Percentiles rank a stretch among this genome's conserved stretches.
Evolutionary conservation across 1,284 basidiomycete genomes (phyloP).

Genomic region (Cerioporus squamosus): DNA sequence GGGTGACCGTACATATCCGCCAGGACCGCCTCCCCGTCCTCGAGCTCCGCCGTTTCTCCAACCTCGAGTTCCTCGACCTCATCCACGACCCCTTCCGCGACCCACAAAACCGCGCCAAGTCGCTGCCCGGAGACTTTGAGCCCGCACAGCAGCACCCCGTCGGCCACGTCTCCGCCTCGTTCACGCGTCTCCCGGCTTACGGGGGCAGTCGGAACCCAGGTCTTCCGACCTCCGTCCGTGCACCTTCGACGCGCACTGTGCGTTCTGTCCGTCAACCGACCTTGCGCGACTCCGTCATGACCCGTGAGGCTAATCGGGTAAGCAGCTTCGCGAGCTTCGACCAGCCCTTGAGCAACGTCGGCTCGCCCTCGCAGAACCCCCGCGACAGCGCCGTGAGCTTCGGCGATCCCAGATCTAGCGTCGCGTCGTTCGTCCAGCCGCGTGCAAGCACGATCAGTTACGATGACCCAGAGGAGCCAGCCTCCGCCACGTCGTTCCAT

Average conservation of each 20-base stretch:
- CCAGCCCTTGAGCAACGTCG: slow-evolving; percentile 3
- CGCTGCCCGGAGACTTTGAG: slow-evolving; percentile 20
- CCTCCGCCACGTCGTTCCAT: background rate
- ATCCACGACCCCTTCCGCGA: slow-evolving; percentile 25
- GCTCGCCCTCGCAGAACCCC: background rate
- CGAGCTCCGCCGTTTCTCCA: slow-evolving; percentile 61
- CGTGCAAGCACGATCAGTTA: slow-evolving; percentile 3
- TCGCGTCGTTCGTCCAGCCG: background rate
- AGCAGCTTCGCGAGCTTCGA: slow-evolving; percentile 11
- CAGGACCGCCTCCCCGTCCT: slow-evolving; percentile 58
- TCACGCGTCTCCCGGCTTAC: slow-evolving; percentile 13
- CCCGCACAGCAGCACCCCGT: background rate
- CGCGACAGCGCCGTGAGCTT: slow-evolving; percentile 16
- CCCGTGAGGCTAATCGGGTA: background rate
- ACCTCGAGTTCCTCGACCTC: slow-evolving; percentile 42
- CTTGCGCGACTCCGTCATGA: slow-evolving; percentile 4
- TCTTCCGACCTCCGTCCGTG: background rate
- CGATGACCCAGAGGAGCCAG: background rate
- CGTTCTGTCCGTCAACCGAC: background rate
- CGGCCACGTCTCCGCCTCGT: slow-evolving; percentile 4
- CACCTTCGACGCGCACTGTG: too few species aligned
- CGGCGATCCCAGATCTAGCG: background rate
- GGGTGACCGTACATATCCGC: slow-evolving; percentile 60
- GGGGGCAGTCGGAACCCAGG: background rate
- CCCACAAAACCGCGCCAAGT: slow-evolving; percentile 15